Conservation (phyloP, 352 stramenopile species). For the Stephanocyclus meneghinianus region DNA sequence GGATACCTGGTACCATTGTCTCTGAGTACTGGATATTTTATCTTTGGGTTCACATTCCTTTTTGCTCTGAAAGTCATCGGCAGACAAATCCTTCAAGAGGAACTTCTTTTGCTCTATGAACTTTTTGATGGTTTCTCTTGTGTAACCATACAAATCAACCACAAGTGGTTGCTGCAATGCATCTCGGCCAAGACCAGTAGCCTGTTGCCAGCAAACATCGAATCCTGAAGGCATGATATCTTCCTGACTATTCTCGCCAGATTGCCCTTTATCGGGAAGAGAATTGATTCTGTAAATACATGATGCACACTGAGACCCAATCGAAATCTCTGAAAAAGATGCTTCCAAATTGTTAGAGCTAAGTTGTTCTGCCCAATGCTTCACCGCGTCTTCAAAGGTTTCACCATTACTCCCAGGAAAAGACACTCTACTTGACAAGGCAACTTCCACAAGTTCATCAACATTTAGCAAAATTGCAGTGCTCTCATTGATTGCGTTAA, state of each 20-base stretch:
- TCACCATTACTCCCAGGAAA: constrained; percentile 43
- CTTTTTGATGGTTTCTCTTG: constrained; percentile 19
- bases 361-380: constrained; percentile 39
- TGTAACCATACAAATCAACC: constrained; percentile 38
- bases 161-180: constrained; percentile 22
- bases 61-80: constrained; percentile 36
- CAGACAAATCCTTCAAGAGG: constrained; percentile 37
- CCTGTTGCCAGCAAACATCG: constrained; percentile 53
- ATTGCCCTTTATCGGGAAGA: neutral
- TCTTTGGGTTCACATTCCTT: constrained; percentile 19
- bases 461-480: constrained; percentile 49
- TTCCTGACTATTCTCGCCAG: neutral
- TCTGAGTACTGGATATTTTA: constrained; percentile 27
- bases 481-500: constrained; percentile 39
- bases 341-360: constrained; percentile 21
- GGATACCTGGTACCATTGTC: constrained; percentile 51
- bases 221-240: constrained; percentile 41
- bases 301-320: constrained; percentile 52
- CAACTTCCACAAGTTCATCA: constrained; percentile 50
- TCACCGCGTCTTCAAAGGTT: constrained; percentile 28
- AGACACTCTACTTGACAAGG: constrained; percentile 27
- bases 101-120: constrained; percentile 46
- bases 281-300: constrained; percentile 53
- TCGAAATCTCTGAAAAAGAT: constrained; percentile 27
- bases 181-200: constrained; percentile 26